Evolutionary conservation across 148 eudicot species (phyloP).

Genomic region (Beta vulgaris): DNA sequence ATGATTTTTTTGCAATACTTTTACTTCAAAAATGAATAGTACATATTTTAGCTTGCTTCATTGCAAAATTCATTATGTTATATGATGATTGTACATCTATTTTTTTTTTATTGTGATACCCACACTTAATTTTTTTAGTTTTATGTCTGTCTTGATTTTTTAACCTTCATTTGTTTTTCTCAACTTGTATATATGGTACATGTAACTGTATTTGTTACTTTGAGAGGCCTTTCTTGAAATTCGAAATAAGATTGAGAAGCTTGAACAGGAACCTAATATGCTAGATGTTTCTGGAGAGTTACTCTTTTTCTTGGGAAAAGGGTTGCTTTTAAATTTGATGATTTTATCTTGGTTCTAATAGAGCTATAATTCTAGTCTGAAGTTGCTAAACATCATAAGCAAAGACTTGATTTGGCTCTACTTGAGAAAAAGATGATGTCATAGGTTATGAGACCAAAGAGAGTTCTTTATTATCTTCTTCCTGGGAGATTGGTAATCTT

Average conservation of each 20-base stretch:
- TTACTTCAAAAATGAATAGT: too few species aligned
- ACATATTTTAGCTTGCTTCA: too few species aligned
- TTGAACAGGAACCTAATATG: constrained; percentile 80
- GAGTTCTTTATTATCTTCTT: constrained; percentile 74
- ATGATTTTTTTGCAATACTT: too few species aligned
- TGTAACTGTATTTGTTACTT: neutral
- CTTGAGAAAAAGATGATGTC: constrained; percentile 92
- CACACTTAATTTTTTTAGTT: too few species aligned
- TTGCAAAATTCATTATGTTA: too few species aligned
- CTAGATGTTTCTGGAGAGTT: constrained; percentile 98
- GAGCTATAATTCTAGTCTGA: constrained; percentile 48
- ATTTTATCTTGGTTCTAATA: constrained; percentile 11
- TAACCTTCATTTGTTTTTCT: constrained; percentile 4
- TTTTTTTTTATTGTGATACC: too few species aligned
- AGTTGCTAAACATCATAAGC: constrained; percentile 80
- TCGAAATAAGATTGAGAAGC: constrained; percentile 66
- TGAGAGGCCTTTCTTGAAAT: constrained; percentile 89
- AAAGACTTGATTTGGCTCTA: constrained; percentile 67
- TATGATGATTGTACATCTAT: too few species aligned
- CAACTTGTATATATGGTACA: neutral
- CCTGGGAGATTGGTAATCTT: constrained; percentile 91
- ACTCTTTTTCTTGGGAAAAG: constrained; percentile 4
- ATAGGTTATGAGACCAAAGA: constrained; percentile 89
- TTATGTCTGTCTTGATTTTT: neutral
- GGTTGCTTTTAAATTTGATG: neutral